These are phyloP conservation scores for Aspergillus glaucus DNA, from an alignment of 2,329 filamentous ascomycete species.

Conservation along the genomic window DNA sequence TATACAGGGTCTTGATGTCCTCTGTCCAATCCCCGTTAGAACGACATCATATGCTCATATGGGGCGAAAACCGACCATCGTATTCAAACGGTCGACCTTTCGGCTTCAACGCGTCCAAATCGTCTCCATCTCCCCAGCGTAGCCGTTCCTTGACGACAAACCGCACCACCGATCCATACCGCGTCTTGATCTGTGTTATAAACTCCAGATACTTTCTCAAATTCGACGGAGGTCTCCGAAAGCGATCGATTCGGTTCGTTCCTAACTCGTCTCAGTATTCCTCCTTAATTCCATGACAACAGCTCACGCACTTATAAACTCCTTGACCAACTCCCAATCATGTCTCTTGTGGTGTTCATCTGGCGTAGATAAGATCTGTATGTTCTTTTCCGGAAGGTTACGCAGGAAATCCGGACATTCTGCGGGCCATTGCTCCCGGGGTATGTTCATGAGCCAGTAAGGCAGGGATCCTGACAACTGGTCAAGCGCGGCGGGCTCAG, in stretches of 20 bases:
- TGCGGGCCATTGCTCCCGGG: slow-evolving; percentile 52
- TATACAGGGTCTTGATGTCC: slow-evolving; percentile 70
- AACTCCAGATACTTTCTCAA: slow-evolving; percentile 72
- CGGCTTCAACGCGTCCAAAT: slow-evolving; percentile 26
- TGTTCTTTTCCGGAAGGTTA: slow-evolving; percentile 61
- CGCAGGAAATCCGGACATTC: slow-evolving; percentile 68
- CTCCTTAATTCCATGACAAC: neutral
- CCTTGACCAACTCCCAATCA: slow-evolving; percentile 63
- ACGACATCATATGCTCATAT: neutral
- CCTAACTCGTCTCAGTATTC: slow-evolving; percentile 23
- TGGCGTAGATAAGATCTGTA: slow-evolving; percentile 61
- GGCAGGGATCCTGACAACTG: slow-evolving; percentile 36
- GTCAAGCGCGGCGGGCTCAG: slow-evolving; percentile 9
- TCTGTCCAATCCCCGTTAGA: slow-evolving; percentile 24
- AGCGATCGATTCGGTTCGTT: slow-evolving; percentile 65
- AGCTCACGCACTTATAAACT: slow-evolving; percentile 48
- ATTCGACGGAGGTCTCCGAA: slow-evolving; percentile 70
- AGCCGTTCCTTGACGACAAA: slow-evolving; percentile 69
- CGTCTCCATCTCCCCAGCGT: slow-evolving; percentile 53
- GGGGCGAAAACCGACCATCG: slow-evolving; percentile 22
- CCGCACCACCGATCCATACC: slow-evolving; percentile 69
- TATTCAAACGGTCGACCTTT: slow-evolving; percentile 27
- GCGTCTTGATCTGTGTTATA: slow-evolving; percentile 55
- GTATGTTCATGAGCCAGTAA: slow-evolving; percentile 81
- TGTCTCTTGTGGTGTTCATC: slow-evolving; percentile 59